Evolutionary conservation across 192 early-diverging fungal genomes (phyloP), one percentile per base, ranked within the genome.

Genomic region (Backusella mclennaniae): DNA sequence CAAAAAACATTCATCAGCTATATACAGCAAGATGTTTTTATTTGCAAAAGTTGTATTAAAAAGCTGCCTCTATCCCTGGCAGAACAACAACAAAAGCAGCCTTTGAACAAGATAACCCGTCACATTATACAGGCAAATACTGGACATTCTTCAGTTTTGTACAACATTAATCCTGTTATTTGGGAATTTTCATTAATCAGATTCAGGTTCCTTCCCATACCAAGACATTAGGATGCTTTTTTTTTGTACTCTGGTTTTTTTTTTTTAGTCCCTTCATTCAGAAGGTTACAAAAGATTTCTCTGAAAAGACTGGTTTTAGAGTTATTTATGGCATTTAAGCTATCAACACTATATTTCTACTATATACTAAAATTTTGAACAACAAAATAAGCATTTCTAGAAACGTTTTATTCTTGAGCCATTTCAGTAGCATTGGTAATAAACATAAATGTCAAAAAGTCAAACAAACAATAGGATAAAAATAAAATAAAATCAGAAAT

Each of bases 181-280:
- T 63, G 56, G 56, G 56, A 63, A 63, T 29, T 63, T 29, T 63
- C 23, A 26, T 63, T 14, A 21, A n/a, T 23, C 11, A 63, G 56
- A 63, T 63, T 63, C 56, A 63, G 56, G 56, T 21, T 21, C 53
- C 56, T 63, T 56, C 53, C 19, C 53, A 56, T 23, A 56, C 53
- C 56, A 63, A 63, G 11, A 14, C 12, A 63, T 12, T 63, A 63
- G 53, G 11, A 4, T 63, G 11, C 21, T 29, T 63, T 63, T 63
- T 59, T 63, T 29, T 29, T 63, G 56, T 63, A 63, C 56, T 63
- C 56, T 63, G 9, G 46, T 63, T 63, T 56, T 56, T 59, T 56
- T 56, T 59, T 63, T 63, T 63, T 29, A 63, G 56, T 12, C 29
- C 56, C 56, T 63, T 63, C 23, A 63, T 63, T 63, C 23, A 63